Evolutionary conservation across 768 basidiomycete genomes (phyloP), one percentile per base, ranked within the genome.

Genomic region (Suillus tomentosus): DNA sequence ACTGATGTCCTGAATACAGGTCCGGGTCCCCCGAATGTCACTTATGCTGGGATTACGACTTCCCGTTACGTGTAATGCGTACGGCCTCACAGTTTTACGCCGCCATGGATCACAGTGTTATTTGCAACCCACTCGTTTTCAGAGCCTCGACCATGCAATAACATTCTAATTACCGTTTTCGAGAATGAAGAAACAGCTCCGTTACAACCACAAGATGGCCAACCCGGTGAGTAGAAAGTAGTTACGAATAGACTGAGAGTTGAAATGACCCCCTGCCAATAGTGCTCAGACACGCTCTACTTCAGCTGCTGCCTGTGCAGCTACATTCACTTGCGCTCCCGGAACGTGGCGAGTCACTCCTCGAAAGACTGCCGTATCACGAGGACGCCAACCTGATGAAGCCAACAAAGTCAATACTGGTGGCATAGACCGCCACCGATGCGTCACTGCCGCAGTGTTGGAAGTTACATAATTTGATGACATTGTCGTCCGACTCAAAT

Each of bases 341-440:
- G 8, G 92, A 94, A 74, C 85, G 88, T 56, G 91, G 89, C 39
- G 91, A 94, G 72, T 79, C 95, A 40, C 77, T 88, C 40, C 85
- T 88, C 15, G 84, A 86, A 17, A 90, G 92, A 73, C 80, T 85
- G 24, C 84, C 85, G 88, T 65, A 90, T 81, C 68, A 79, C 79
- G 89, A 93, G 72, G 91, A 92, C 67, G 79, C 79, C 36, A 84
- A 85, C 47, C 80, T 95, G 13, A 74, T 96, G 57, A 87, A 88
- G 69, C 86, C 53, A 82, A 87, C 24, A 94, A 96, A 73, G 85
- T 98, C 40, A 92, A 95, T 70, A 85, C 96, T 78, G 87, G 94
- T 63, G 93, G 88, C 70, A 94, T 97, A 89, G 97, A 99, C 94
- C 96, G 9, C 95, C 95, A 1, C 88, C 88, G 58, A 95, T 96